Evolutionary conservation across 2,329 filamentous ascomycete species (phyloP).

Genomic region (Chrysoporthe cubensis): DNA sequence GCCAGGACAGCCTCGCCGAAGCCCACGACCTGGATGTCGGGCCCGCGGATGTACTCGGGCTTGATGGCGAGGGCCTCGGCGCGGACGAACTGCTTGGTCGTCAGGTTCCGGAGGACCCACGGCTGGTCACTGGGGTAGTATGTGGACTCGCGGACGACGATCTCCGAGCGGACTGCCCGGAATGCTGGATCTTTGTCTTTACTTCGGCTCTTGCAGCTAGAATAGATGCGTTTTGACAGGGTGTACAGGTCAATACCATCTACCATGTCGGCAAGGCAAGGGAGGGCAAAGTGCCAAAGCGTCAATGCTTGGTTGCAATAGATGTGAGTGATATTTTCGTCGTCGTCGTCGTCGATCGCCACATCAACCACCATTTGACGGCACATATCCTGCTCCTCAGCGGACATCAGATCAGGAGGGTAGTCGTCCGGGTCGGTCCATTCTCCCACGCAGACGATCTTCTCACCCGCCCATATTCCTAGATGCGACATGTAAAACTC

Average conservation of each 20-base stretch:
- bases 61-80: too few species aligned
- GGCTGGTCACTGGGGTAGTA: too few species aligned
- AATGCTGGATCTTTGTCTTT: background rate
- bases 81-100: too few species aligned
- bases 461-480: slow-evolving; percentile 36
- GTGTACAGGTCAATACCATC: background rate
- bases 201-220: background rate
- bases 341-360: too few species aligned
- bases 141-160: too few species aligned
- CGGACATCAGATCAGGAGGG: background rate
- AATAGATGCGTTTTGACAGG: background rate
- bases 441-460: slow-evolving; percentile 36
- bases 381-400: background rate
- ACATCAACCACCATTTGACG: background rate
- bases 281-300: background rate
- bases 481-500: slow-evolving; percentile 32
- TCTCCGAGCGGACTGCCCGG: too few species aligned
- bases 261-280: background rate
- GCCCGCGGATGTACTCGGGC: too few species aligned
- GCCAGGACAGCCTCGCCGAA: too few species aligned
- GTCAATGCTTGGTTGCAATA: background rate
- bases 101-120: too few species aligned
- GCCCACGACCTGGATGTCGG: too few species aligned
- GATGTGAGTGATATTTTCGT: background rate
- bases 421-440: slow-evolving; percentile 21